These are phyloP conservation scores for Metarhizium brunneum DNA, from an alignment of 2,329 filamentous ascomycete genomes.

Conservation along the genomic window DNA sequence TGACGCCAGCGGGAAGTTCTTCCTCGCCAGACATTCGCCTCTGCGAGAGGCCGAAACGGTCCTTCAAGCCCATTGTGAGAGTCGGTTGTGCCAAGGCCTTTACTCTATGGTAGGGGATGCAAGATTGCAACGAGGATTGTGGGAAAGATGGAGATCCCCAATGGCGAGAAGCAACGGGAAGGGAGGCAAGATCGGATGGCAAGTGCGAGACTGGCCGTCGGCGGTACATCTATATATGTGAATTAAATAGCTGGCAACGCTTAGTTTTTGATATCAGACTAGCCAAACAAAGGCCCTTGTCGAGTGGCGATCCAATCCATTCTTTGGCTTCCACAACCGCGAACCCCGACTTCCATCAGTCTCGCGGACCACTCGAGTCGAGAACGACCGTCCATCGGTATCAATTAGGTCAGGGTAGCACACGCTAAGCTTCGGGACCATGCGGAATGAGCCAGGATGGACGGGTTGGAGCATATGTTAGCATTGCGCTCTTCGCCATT, in stretches of 20 bases:
- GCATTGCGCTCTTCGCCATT: background rate
- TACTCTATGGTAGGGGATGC: background rate
- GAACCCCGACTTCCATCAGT: background rate
- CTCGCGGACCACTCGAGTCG: background rate
- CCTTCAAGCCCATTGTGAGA: conserved; percentile 1
- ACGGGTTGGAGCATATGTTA: background rate
- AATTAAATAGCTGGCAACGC: background rate
- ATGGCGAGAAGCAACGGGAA: background rate
- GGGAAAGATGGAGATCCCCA: background rate
- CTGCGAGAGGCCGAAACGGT: conserved; percentile 1
- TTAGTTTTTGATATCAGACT: background rate
- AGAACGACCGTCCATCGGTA: background rate
- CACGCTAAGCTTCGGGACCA: background rate
- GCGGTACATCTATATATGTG: background rate
- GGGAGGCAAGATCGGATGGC: background rate
- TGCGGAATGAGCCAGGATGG: background rate
- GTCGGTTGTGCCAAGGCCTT: background rate
- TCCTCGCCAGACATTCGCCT: background rate
- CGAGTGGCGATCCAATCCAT: background rate
- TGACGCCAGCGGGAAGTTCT: background rate
- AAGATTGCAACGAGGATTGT: background rate
- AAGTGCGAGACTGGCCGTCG: background rate
- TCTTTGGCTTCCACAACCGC: background rate
- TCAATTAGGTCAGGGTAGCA: background rate
- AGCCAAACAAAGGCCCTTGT: background rate